Base-by-base conservation (phyloP, 352 stramenopile genomes). In the Pythium myriotylum region DNA sequence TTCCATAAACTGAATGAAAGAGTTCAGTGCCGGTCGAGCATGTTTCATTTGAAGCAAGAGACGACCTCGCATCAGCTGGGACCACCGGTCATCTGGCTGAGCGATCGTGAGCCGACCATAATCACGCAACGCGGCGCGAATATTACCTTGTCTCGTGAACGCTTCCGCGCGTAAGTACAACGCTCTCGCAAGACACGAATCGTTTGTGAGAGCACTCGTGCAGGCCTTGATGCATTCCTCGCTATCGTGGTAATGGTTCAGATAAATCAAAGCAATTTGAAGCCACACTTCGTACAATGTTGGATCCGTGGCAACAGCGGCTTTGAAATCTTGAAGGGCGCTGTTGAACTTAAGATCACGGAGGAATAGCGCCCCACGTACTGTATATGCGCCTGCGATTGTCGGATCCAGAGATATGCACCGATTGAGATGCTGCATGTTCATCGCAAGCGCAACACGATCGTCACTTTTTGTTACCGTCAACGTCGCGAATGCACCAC, bases 251-350 rank as follows among this genome's bases (percentile, higher is more conserved):
- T 90, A 93, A 54, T 93, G 81, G 45, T 88, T 90, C 5, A 93
- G 60, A 53, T 88, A 91, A 37, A 93, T 79, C 29, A 93, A 66
- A 13, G 81, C 84, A 48, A 93, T 93, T 65, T 93, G 79, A 39
- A 93, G 59, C 84, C 84, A 93, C 19, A 90, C 76, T 33, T 88
- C 79, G 33, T 86, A 86, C 23, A 93, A 57, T 37, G 84, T 93
- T 22, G 84, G 84, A 41, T 93, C 81, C 0, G 83, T 84, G 16
- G 79, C 60, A 4, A 90, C 84, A 7, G 84, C 81, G 6, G 81
- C 84, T 59, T 93, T 91, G 57, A 91, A 93, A 51, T 93, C 81
- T 49, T 93, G 81, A 26, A 93, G 62, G 24, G 84, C 84, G 20
- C 73, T 91, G 50, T 81, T 88, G 62, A 90, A 93, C 40, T 84